Conservation (phyloP, 2,329 filamentous ascomycete genomes). For the Fusarium solani-melongenae region DNA sequence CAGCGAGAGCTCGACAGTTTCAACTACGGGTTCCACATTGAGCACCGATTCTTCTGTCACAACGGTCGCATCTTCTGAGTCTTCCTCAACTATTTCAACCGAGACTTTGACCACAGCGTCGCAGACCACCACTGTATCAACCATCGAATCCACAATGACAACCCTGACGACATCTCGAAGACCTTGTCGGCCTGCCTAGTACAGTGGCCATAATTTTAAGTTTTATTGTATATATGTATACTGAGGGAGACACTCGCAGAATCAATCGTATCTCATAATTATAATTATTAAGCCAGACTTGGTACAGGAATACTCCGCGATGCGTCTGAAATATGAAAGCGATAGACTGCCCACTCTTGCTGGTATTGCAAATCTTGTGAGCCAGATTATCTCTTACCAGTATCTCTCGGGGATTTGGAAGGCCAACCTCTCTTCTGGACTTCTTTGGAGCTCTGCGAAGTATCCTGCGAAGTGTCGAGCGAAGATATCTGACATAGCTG, state of each 20-base stretch:
- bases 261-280: no score
- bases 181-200: neutral
- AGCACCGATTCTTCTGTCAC: neutral
- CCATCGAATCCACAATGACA: neutral
- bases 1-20: neutral
- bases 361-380: neutral
- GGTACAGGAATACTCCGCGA: neutral
- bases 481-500: neutral
- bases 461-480: neutral
- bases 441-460: neutral
- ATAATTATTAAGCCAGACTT: neutral
- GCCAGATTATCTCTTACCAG: neutral
- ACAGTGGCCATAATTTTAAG: no score
- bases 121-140: neutral
- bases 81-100: neutral
- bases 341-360: neutral
- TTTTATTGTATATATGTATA: no score
- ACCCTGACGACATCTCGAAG: neutral
- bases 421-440: neutral
- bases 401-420: neutral
- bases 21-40: neutral
- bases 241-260: no score
- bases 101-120: neutral
- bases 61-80: neutral
- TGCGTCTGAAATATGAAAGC: neutral